Base-by-base conservation (phyloP, 306 rosid species). In the Cicer cuneatum region DNA sequence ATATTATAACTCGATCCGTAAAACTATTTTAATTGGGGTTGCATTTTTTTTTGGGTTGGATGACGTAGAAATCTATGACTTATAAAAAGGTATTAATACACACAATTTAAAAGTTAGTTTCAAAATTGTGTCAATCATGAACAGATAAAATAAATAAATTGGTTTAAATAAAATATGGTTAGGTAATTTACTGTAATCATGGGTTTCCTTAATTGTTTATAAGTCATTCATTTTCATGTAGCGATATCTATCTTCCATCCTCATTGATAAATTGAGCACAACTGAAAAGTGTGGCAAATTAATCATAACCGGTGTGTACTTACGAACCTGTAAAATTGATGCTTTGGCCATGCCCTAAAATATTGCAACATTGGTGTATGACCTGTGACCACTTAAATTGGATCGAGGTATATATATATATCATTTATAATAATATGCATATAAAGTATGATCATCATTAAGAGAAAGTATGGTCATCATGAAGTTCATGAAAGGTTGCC, bases 401-500 rank as follows among this genome's bases (percentile, higher is more conserved):
- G 33, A 29, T 29, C 33, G 46, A 37, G 64, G 38, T 71, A 29
- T 41, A n/a, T 45, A 40, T 15, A 46, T 4, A 46, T n/a, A n/a
- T n/a, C n/a, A 46, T 24, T 24, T 29, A 29, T 29, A 29, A 29
- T 29, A 29, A 29, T 29, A 29, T 29, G 33, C 33, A 29, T 29
- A 29, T 29, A 29, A 29, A 29, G 33, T 29, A 29, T 29, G 33
- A 29, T 29, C 5, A 29, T 29, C 33, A 29, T 29, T 29, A 29
- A 29, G 66, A 45, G 37, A 83, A 73, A 68, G 72, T 69, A 62
- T 62, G 65, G 81, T 70, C 68, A 83, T 79, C 69, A 75, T 75
- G 51, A 71, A 65, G 68, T 35, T 42, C 81, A 18, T 16, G 57
- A 75, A 83, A 83, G 62, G 59, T 76, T 65, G 75, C 66, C 76